Evolutionary conservation across 1,284 basidiomycete genomes (phyloP), one percentile per base, ranked within the genome.

Genomic region (Exobasidium cylindrosporum): DNA sequence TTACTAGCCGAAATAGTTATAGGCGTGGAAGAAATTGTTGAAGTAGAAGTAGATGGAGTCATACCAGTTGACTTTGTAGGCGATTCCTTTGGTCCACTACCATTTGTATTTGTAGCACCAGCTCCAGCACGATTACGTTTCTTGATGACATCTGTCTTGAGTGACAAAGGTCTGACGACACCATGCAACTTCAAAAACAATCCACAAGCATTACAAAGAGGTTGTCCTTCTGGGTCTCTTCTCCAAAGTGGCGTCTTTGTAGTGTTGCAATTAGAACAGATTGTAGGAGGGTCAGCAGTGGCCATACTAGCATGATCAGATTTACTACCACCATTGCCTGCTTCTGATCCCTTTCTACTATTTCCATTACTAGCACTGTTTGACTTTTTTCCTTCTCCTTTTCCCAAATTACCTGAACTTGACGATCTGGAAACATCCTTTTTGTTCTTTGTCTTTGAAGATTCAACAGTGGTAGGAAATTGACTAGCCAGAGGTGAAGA

Each of bases 101-200:
- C 54, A 6, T 21, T 43, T 11, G 47, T 24, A 17, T 54, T 26
- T 5, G n/a, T 40, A 14, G 35, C 29, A 43, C 13, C 30, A 4
- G 54, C 54, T 31, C 56, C 57, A 24, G 67, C 65, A 35, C 78
- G 68, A 62, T 80, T 80, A 7, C 93, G 86, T 84, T 96, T 97
- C 87, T 97, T 97, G 82, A 97, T 97, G 49, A 96, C 89, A 80
- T 97, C 93, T 26, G 93, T 96, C 85, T 96, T 97, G 66, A 97
- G 85, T 54, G 92, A 94, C 67, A 96, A 82, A 5, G 93, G 93
- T 59, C 94, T 86, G 17, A 94, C 91, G 44, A 96, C 92, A 47
- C 94, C 94, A 75, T 97, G 93, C 52, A 97, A 83, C 87, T 96
- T 96, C 88, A 91, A 78, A 63, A 71, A 63, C 31, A 80, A 62